Evolutionary conservation across 768 basidiomycete genomes (phyloP).

Genomic region (Ramaria sp.): DNA sequence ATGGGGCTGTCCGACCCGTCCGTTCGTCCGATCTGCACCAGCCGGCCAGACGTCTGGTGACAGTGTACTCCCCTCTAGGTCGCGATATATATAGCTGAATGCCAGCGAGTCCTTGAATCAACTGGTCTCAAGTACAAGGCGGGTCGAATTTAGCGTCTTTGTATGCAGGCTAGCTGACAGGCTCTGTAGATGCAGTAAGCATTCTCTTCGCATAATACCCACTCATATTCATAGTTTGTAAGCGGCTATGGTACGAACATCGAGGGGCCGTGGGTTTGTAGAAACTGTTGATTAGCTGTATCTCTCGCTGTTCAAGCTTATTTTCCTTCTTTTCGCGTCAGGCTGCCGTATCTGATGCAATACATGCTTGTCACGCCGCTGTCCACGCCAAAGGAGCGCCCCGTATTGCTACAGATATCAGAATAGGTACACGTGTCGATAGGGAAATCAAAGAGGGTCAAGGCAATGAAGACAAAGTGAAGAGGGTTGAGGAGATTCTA

Average conservation of each 20-base stretch:
- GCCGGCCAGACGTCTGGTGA: conserved; percentile 22
- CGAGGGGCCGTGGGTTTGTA: conserved; percentile 8
- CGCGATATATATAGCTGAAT: conserved; percentile 70
- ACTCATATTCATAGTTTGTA: conserved; percentile 3
- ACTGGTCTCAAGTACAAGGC: conserved; percentile 79
- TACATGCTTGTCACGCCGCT: conserved; percentile 84
- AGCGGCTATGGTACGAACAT: conserved; percentile 87
- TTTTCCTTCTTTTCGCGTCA: conserved; percentile 58
- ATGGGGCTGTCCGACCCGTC: conserved; percentile 70
- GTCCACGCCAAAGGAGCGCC: conserved; percentile 69
- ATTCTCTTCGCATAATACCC: neutral
- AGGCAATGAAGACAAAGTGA: conserved; percentile 73
- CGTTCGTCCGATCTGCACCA: conserved; percentile 26
- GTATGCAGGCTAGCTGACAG: conserved; percentile 4
- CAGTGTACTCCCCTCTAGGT: conserved; percentile 33
- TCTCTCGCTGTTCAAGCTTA: neutral
- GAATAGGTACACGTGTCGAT: conserved; percentile 85
- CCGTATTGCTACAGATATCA: conserved; percentile 83
- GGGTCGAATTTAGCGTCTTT: conserved; percentile 12
- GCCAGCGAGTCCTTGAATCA: conserved; percentile 71
- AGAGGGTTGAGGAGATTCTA: conserved; percentile 73
- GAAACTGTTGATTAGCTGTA: neutral
- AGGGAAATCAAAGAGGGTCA: conserved; percentile 47
- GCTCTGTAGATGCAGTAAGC: conserved; percentile 56
- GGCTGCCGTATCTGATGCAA: conserved; percentile 72